Percentiles rank a stretch among this genome's conserved stretches.
These are phyloP conservation scores for Nicotiana knightiana DNA, from an alignment of 257 asterid genomes.

Conservation along the genomic window DNA sequence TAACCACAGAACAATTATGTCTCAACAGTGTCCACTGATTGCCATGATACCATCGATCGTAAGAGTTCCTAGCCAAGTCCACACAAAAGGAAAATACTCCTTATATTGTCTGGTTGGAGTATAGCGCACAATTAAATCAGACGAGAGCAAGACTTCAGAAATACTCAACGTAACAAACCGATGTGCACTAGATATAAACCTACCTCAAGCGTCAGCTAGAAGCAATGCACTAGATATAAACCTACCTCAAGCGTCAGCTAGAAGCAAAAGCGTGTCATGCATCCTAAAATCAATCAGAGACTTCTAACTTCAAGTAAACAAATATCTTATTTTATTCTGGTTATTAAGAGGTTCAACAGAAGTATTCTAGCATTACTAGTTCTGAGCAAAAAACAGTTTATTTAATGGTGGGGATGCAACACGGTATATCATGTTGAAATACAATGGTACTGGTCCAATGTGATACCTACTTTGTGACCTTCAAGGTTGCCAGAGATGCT, in stretches of 20 bases:
- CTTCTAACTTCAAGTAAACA: not conserved
- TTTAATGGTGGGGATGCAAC: not conserved
- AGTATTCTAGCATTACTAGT: not conserved
- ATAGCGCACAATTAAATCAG: not conserved
- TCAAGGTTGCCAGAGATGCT: not conserved
- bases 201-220: not conserved
- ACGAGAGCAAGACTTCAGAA: not conserved
- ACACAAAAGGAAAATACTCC: not conserved
- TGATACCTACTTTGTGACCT: not conserved
- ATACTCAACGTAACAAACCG: not conserved
- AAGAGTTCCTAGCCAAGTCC: not conserved
- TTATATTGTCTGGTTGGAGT: not conserved
- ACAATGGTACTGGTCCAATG: not conserved
- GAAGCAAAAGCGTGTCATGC: not conserved
- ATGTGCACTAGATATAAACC: not conserved
- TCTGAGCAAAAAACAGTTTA: not conserved
- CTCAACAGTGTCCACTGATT: not conserved
- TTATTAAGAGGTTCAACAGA: not conserved
- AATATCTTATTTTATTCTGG: not conserved
- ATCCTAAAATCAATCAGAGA: not conserved
- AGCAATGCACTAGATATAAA: not conserved
- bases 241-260: not conserved
- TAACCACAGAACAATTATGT: not conserved
- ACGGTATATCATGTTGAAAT: not conserved
- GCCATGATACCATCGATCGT: not conserved